Base-by-base conservation (phyloP, 2,329 filamentous ascomycete genomes). In the Aspergillus niger region DNA sequence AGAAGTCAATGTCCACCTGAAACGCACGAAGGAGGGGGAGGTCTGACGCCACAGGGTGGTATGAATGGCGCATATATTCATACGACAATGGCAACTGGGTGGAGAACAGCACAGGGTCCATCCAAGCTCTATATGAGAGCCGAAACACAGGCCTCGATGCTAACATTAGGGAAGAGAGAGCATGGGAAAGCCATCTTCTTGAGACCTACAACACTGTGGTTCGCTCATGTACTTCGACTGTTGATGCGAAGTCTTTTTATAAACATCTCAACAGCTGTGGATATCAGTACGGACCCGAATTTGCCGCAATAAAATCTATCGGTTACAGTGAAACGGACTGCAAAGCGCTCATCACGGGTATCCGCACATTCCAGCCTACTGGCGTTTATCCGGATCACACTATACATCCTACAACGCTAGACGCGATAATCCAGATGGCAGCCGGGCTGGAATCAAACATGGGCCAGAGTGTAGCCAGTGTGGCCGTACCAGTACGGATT, bases 361-460 rank as follows among this genome's bases (percentile, higher is more conserved):
- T 54, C 38, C 41, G 36, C 4, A 44, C 56, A 30, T 55, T 39
- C 36, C 26, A 26, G 4, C 17, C 28, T 24, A 24, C 15, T 13
- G 26, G 38, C 8, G 26, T 28, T 17, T 52, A 28, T 36, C 57
- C 39, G n/a, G 13, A 20, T 10, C 57, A 62, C 30, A 53, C 55
- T 5, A 57, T 62, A 24, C 60, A 62, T 24, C 60, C 60, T 2
- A 60, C 57, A 10, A 62, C 60, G 4, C 28, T 62, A 1, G 60
- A 62, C 20, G 57, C 47, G 3, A 43, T 60, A 3, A 43, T 62
- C 15, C 60, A 62, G 7, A 59, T 60, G 44, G 53, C 58, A 38
- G 56, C 56, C 2, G 60, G 49, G 6, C 30, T 60, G 8, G 58
- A 17, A n/a, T 52, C 44, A 3, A 10, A 48, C 3, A 13, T 22